A percentile compares a stretch with the other conserved stretches of the same genome.
Conservation (phyloP, 2,329 filamentous ascomycete species). For the Colletotrichum horii region DNA sequence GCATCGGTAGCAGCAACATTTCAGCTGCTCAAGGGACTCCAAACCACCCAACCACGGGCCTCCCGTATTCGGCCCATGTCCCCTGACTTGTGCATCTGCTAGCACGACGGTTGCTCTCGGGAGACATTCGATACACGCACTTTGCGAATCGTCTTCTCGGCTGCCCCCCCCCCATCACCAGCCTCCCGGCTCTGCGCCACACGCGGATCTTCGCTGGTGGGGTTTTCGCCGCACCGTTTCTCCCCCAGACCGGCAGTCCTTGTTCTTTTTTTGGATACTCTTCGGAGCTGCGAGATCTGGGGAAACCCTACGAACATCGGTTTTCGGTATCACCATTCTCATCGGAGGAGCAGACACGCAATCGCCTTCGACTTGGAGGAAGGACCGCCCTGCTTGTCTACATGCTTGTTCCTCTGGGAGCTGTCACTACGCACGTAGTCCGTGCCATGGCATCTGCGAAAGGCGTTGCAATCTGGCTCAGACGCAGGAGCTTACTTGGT, state of each 20-base stretch:
- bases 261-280: constrained; percentile 23
- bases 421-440: neutral
- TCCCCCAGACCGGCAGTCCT: constrained; percentile 13
- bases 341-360: neutral
- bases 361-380: neutral
- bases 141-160: too few relatives aligned
- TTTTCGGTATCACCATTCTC: neutral
- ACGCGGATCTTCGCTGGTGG: constrained; percentile 15
- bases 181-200: constrained; percentile 19
- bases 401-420: neutral
- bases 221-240: neutral
- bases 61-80: constrained; percentile 3
- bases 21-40: constrained; percentile 21
- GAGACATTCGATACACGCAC: neutral
- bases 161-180: neutral
- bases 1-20: constrained; percentile 16
- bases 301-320: constrained; percentile 7
- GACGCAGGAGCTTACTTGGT: neutral
- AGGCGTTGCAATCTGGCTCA: neutral
- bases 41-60: constrained; percentile 5
- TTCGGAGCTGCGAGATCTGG: constrained; percentile 16
- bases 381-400: neutral
- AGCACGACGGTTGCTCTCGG: neutral
- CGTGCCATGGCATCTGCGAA: neutral
- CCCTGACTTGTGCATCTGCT: constrained; percentile 10